Evolutionary conservation across 2,329 filamentous ascomycete species (phyloP).

Genomic region (Parastagonospora avenae): DNA sequence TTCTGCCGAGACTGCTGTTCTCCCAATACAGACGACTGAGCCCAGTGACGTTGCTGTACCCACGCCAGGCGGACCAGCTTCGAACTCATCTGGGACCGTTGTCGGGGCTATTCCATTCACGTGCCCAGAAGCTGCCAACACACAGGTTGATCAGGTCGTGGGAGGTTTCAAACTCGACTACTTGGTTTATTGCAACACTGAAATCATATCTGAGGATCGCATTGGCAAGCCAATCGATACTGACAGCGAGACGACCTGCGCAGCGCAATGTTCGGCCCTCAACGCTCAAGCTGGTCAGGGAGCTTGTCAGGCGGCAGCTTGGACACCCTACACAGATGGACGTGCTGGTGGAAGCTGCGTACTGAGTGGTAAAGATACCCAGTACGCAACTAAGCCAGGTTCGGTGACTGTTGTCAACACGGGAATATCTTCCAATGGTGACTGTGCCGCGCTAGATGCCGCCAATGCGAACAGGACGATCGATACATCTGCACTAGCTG

Average conservation of each 20-base stretch:
- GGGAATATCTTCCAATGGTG: slow-evolving; percentile 22
- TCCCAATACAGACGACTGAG: background rate
- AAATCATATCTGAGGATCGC: slow-evolving; percentile 22
- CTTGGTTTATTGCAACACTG: slow-evolving; percentile 33
- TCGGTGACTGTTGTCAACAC: slow-evolving; percentile 27
- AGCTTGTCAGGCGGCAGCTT: slow-evolving; percentile 29
- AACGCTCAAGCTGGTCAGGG: slow-evolving; percentile 28
- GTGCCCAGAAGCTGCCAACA: slow-evolving; percentile 24
- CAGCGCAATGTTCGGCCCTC: slow-evolving; percentile 34
- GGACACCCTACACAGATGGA: slow-evolving; percentile 22
- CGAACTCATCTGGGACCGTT: slow-evolving; percentile 6
- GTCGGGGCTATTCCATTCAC: slow-evolving; percentile 33
- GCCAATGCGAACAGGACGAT: slow-evolving; percentile 5
- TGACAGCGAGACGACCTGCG: slow-evolving; percentile 29
- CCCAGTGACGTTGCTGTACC: background rate
- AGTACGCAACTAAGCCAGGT: slow-evolving; percentile 19
- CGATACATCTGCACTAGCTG: slow-evolving; percentile 26
- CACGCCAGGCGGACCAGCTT: background rate
- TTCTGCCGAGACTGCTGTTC: background rate
- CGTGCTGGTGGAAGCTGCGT: slow-evolving; percentile 26
- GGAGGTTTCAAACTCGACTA: slow-evolving; percentile 32
- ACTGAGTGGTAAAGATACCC: slow-evolving; percentile 13
- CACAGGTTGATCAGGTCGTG: slow-evolving; percentile 30
- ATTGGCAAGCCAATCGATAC: slow-evolving; percentile 20
- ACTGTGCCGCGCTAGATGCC: slow-evolving; percentile 21